A percentile compares a stretch with the other conserved stretches of the same genome.
Conservation (phyloP, 2,329 filamentous ascomycete genomes). For the Calonectria leucothoes region DNA sequence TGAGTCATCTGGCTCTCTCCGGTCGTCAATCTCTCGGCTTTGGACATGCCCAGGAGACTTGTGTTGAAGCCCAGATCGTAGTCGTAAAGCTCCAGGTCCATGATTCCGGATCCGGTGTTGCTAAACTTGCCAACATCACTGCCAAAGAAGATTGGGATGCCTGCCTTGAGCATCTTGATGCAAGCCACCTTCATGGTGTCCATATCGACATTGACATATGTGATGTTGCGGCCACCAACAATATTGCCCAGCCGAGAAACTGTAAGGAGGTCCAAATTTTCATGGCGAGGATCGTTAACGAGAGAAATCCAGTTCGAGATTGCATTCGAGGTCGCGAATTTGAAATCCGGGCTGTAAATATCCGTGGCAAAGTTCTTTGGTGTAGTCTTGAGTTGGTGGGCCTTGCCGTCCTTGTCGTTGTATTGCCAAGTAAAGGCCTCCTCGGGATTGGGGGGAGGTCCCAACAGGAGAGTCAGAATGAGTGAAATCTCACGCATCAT, state of each 20-base stretch:
- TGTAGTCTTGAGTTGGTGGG: slow-evolving; percentile 71
- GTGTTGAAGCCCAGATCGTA: slow-evolving; percentile 89
- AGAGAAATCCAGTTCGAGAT: slow-evolving; percentile 81
- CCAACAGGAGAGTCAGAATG: slow-evolving; percentile 85
- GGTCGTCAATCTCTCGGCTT: slow-evolving; percentile 78
- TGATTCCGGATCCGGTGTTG: slow-evolving; percentile 75
- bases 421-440: slow-evolving; percentile 85
- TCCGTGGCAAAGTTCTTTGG: slow-evolving; percentile 79
- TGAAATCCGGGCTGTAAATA: slow-evolving; percentile 70
- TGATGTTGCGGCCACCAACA: slow-evolving; percentile 78
- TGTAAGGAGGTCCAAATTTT: slow-evolving; percentile 77
- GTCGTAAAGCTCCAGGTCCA: slow-evolving; percentile 82
- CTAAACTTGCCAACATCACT: slow-evolving; percentile 88
- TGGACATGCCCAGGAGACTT: slow-evolving; percentile 77
- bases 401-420: slow-evolving; percentile 74
- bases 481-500: slow-evolving; percentile 86
- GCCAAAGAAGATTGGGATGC: slow-evolving; percentile 88
- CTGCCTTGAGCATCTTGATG: slow-evolving; percentile 81
- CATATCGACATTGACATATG: slow-evolving; percentile 87
- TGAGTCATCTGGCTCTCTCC: slow-evolving; percentile 90
- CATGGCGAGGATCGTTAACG: slow-evolving; percentile 86
- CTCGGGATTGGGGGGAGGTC: slow-evolving; percentile 78
- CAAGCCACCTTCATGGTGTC: slow-evolving; percentile 76
- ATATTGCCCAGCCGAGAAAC: slow-evolving; percentile 86
- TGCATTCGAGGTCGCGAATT: slow-evolving; percentile 65